Evolutionary conservation across 2,329 filamentous ascomycete genomes (phyloP), one percentile per base, ranked within the genome.

Genomic region (Magnaporthiopsis poae): DNA sequence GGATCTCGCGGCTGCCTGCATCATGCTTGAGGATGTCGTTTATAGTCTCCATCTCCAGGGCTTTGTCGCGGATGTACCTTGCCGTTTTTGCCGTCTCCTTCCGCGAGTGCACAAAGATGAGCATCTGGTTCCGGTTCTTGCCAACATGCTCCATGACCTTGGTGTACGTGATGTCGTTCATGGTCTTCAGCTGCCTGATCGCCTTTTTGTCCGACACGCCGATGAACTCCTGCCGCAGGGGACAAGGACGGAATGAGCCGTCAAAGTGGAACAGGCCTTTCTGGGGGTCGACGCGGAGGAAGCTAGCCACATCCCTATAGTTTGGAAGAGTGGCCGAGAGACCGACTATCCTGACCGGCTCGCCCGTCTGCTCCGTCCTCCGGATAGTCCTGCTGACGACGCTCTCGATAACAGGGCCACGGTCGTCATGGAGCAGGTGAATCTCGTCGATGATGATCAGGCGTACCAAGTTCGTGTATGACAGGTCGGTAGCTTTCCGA

Each of bases 31-130:
- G 81, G 68, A 99, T 96, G 77, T 98, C 92, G 67, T 94, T 92
- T 73, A 99, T 98, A 0, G 95, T 97, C 73, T 98, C 96, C 81
- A 92, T 84, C 76, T 99, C 95, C n/a, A 99, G 80, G 3, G 95
- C 94, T 78, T 97, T 97, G 80, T 99, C 96, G 69, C 93, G 87
- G 73, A 99, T 93, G 75, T 96, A 96, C 74, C 90, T 92, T 31
- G 94, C 95, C 3, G 96, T 99, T 80, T 99, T 99, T 11, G 93
- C 92, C 0, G 96, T 99, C 77, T 99, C 96, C 75, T 99, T 99
- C 72, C 95, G 86, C 52, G 96, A 99, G 76, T 99, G 96, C 7
- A 99, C 95, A 74, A 99, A 99, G 68, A 99, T 96, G 59, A 99
- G 86, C 93, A 99, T 97, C 77, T 99, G 95, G 73, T 99, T 96